These are phyloP conservation scores for Populus deltoides DNA, from an alignment of 345 rosid genomes.

Conservation along the genomic window DNA sequence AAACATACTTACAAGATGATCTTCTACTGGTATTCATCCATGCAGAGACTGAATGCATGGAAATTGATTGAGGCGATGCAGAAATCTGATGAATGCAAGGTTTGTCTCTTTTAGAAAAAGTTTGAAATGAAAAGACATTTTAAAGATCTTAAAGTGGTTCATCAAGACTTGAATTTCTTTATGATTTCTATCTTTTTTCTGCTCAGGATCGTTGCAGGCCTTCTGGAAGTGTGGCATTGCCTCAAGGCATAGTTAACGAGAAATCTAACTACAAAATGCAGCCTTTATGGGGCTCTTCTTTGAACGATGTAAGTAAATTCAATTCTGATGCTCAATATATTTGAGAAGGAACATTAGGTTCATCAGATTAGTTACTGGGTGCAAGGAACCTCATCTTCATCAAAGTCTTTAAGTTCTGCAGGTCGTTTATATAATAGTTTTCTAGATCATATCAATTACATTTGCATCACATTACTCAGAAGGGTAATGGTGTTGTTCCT, in stretches of 20 bases:
- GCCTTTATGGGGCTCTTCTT: constrained; percentile 50
- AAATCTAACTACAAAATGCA: constrained; percentile 61
- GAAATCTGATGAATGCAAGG: constrained; percentile 54
- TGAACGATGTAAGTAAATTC: constrained; percentile 36
- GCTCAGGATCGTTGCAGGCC: constrained; percentile 49
- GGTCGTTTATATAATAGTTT: neutral
- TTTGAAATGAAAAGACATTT: neutral
- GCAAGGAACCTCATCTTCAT: neutral
- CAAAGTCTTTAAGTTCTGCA: neutral
- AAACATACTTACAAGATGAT: neutral
- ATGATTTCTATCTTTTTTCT: constrained; percentile 6
- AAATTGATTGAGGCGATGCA: constrained; percentile 30
- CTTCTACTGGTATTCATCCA: constrained; percentile 5
- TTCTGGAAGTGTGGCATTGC: constrained; percentile 56
- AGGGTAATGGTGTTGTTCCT: neutral
- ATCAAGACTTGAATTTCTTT: neutral
- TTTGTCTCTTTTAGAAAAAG: constrained; percentile 24
- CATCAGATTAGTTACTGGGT: neutral
- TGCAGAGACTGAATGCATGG: constrained; percentile 62
- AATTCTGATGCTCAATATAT: neutral
- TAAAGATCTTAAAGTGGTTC: neutral
- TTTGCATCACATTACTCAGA: neutral
- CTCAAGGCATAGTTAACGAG: constrained; percentile 55
- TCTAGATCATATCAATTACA: neutral
- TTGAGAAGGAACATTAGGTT: neutral